phyloP scores from a whole-genome alignment of 176 grass and related monocot species.

The Zoysia pacifica region DNA sequence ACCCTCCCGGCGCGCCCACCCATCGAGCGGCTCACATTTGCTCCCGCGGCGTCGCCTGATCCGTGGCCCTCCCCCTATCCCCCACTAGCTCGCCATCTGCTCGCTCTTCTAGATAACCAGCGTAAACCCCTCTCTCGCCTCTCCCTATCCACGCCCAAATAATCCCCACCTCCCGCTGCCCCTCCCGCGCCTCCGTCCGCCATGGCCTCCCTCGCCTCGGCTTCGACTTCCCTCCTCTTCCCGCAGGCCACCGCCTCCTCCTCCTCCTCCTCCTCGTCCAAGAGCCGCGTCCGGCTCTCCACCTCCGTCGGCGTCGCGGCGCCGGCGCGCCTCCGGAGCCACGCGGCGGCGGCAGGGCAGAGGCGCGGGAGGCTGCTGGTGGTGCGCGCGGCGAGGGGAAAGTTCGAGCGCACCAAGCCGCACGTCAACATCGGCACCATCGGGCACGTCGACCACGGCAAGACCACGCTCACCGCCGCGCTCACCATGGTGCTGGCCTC shows the following conservation, averaged over 20 bases:
- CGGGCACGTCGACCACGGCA: slow-evolving; percentile 98
- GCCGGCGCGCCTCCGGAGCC: slow-evolving; percentile 35
- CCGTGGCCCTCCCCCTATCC: slow-evolving; percentile 62
- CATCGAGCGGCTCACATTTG: slow-evolving; percentile 49
- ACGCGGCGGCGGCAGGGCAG: slow-evolving; percentile 18
- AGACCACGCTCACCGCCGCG: slow-evolving; percentile 92
- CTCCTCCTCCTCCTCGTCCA: no score
- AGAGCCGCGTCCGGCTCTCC: slow-evolving; percentile 51
- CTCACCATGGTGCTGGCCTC: slow-evolving; percentile 94
- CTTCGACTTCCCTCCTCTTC: slow-evolving; percentile 46
- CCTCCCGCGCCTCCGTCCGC: slow-evolving; percentile 9
- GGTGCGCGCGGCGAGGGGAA: slow-evolving; percentile 81
- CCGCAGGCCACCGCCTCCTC: slow-evolving; percentile 27
- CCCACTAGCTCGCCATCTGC: slow-evolving; percentile 3
- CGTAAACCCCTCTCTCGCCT: slow-evolving; percentile 26
- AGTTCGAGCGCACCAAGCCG: slow-evolving; percentile 95
- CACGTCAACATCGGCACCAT: slow-evolving; percentile 99
- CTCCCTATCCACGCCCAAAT: slow-evolving; percentile 35
- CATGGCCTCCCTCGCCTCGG: slow-evolving; percentile 45
- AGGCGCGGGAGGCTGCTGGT: slow-evolving; percentile 56
- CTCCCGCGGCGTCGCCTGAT: slow-evolving; percentile 15
- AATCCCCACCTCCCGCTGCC: slow-evolving; percentile 15
- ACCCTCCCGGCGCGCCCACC: slow-evolving; percentile 2
- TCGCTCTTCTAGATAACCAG: slow-evolving; percentile 62
- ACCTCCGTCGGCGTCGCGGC: slow-evolving; percentile 43